A percentile compares a stretch with the other conserved stretches of the same genome.
These are phyloP conservation scores for Myochromella boudieri DNA, from an alignment of 768 basidiomycete genomes.

Conservation along the genomic window DNA sequence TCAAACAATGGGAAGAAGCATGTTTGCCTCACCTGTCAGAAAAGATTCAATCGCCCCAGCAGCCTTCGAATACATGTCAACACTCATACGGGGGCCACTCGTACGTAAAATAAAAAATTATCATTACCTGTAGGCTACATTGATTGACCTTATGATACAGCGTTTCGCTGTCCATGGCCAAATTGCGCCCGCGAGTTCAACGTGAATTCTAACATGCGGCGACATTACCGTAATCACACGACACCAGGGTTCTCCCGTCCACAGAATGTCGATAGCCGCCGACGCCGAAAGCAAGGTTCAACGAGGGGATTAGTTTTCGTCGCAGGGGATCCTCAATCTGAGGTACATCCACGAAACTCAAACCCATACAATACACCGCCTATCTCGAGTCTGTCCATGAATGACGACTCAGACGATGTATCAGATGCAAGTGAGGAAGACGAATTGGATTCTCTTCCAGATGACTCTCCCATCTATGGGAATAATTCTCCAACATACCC, in stretches of 20 bases:
- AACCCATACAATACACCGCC: constrained; percentile 16
- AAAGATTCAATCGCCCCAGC: constrained; percentile 69
- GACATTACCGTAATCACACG: constrained; percentile 72
- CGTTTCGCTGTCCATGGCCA: constrained; percentile 73
- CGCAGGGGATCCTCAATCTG: constrained; percentile 5
- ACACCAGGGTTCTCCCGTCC: constrained; percentile 30
- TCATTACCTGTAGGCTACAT: constrained; percentile 1
- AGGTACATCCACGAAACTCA: not conserved
- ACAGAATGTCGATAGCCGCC: constrained; percentile 22
- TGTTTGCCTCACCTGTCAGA: constrained; percentile 52
- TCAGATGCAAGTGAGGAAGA: constrained; percentile 25
- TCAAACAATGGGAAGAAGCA: constrained; percentile 41
- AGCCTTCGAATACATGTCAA: constrained; percentile 67
- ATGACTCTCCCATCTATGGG: constrained; percentile 8
- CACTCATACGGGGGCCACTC: constrained; percentile 68
- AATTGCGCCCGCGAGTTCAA: constrained; percentile 78
- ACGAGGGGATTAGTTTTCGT: constrained; percentile 16
- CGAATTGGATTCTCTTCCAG: constrained; percentile 19
- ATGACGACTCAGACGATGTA: constrained; percentile 26
- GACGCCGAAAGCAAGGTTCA: constrained; percentile 26
- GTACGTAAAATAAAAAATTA: constrained; percentile 44
- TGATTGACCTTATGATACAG: constrained; percentile 30
- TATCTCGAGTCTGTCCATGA: constrained; percentile 21
- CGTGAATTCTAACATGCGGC: constrained; percentile 83
- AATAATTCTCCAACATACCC: constrained; percentile 4